Evolutionary conservation across 305 asterid genomes (phyloP), one percentile per base, ranked within the genome.

Genomic region (Striga hermonthica): DNA sequence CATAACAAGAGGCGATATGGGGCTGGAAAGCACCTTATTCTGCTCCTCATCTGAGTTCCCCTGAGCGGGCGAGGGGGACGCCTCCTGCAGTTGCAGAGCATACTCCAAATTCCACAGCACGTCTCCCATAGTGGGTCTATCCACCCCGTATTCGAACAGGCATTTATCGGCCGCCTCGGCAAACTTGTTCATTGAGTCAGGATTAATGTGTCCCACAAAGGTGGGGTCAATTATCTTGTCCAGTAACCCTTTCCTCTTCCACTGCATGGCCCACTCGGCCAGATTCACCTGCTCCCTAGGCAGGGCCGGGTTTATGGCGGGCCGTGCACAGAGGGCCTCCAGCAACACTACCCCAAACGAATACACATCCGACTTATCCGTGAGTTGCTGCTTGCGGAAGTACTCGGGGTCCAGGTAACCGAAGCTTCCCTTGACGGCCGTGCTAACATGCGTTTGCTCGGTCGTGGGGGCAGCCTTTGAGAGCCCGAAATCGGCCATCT

Each of bases 111-210:
- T 84, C 86, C 88, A 84, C 59, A 84, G 48, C 7, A 84, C 91
- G 12, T 85, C 91, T 4, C 88, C 88, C 91, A 85, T 85, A 0
- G 91, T 80, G 0, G 93, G 87, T 60, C 89, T 67, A 53, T 85
- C 93, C 1, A 81, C 87, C 3, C 93, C 93, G 40, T 44, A 79
- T 60, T 85, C 93, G 13, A 86, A 84, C 80, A 85, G 67, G 65
- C 93, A 85, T 66, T 85, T 85, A 83, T 85, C 89, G 5, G 87
- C 87, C 1, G 92, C 83, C 64, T 85, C 89, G 0, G 78, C 89
- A 9, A 76, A 84, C 74, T 82, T 84, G 53, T 86, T 70, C n/a
- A 84, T 76, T 28, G 91, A 84, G 41, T 84, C 84, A 0, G 83
- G 78, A 64, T 79, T 78, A 63, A 83, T 76, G 54, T 76, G 11